Base-by-base conservation (phyloP, 768 basidiomycete species). In the Termitomyces sp. region DNA sequence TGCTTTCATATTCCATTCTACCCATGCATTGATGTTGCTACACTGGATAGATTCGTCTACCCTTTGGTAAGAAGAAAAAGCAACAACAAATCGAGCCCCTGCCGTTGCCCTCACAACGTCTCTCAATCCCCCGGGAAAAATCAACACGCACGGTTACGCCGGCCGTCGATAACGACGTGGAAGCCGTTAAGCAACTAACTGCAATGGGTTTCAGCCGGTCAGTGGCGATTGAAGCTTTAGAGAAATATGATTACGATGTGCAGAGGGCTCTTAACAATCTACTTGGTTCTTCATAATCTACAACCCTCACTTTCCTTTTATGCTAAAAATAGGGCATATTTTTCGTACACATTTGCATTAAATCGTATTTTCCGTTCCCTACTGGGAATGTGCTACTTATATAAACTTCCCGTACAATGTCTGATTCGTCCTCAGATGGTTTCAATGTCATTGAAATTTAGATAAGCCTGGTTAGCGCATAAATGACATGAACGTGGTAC, bases 201-300 rank as follows among this genome's bases (percentile, higher is more conserved):
- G 81, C 80, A 20, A 97, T 98, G 94, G 96, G 96, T 26, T 98
- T 98, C 77, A 86, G 81, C 60, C 82, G 95, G 43, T 70, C 76
- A 16, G 86, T 94, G 68, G 91, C 92, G 0, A 82, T 98, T 7
- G 80, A 80, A 13, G 93, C 95, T 13, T 77, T 98, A 6, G 95
- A 96, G 70, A 85, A 82, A 57, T 78, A 89, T 67, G 86, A 84
- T 56, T 97, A 96, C 66, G 88, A 94, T 69, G 81, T 96, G 38
- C 86, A 68, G 63, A 83, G 78, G 66, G 88, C 92, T 18, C 72
- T 93, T 57, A 92, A 94, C 69, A 86, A 81, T 61, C 72, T 94
- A 58, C 72, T 95, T 59, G 62, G 62, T 18, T 57, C 62, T 44
- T 54, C 56, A 24, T 63, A 54, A 30, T 54, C 18, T 18, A 6